A percentile compares a stretch with the other conserved stretches of the same genome.
Conservation (phyloP, 164 flowering plant species). For the Euptelea pleiosperma region DNA sequence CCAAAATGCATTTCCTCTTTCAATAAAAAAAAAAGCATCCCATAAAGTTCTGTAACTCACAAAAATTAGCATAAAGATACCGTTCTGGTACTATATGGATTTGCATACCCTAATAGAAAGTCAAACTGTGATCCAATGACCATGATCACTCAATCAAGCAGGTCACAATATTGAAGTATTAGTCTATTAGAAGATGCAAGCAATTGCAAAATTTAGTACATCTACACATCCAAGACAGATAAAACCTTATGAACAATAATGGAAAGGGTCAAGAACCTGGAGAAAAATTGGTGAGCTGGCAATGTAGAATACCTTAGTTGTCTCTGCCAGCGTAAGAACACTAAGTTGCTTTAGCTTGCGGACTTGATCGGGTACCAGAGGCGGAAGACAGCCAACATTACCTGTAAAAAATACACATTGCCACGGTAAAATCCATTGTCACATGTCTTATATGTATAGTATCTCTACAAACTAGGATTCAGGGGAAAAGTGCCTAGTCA, state of each 20-base stretch:
- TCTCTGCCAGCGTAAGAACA: slow-evolving; percentile 74
- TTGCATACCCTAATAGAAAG: no score
- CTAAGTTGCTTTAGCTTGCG: slow-evolving; percentile 92
- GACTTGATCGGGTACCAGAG: slow-evolving; percentile 76
- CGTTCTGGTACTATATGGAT: no score
- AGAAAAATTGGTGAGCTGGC: neutral
- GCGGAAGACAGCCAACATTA: slow-evolving; percentile 47
- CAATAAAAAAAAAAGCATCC: neutral
- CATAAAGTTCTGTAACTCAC: no score
- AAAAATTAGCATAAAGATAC: no score
- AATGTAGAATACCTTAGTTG: slow-evolving; percentile 39
- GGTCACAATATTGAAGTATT: no score
- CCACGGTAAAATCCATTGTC: slow-evolving; percentile 1
- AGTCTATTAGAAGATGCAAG: neutral
- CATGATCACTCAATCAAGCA: neutral
- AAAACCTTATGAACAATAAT: neutral
- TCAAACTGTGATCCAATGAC: no score
- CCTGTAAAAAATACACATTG: slow-evolving; percentile 30
- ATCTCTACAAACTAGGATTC: neutral
- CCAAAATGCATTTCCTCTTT: neutral
- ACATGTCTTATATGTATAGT: neutral
- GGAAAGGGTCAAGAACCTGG: neutral
- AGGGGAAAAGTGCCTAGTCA: neutral
- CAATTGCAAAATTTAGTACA: neutral
- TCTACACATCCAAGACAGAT: neutral